These are phyloP conservation scores for Verticillium klebahnii DNA, from an alignment of 2,329 filamentous ascomycete species.

Conservation along the genomic window DNA sequence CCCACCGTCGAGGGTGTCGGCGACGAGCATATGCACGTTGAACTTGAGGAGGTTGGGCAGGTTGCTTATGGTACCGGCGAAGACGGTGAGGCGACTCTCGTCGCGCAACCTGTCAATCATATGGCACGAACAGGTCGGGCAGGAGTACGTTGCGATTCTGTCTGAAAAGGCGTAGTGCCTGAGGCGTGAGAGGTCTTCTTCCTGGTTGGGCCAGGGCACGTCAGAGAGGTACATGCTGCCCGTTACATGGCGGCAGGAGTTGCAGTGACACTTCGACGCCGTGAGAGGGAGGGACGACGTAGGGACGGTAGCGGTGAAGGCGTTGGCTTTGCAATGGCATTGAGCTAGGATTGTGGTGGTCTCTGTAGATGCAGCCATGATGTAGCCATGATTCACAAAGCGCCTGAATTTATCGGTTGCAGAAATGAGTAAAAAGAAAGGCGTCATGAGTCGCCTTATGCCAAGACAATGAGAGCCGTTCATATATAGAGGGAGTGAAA, in stretches of 20 bases:
- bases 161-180: slow-evolving; percentile 30
- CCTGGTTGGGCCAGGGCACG: slow-evolving; percentile 30
- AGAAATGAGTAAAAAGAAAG: not conserved
- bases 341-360: slow-evolving; percentile 12
- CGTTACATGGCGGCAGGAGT: slow-evolving; percentile 40
- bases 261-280: slow-evolving; percentile 41
- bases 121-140: slow-evolving; percentile 39
- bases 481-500: not conserved
- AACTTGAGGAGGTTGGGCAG: slow-evolving; percentile 24
- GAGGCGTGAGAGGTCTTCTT: slow-evolving; percentile 22
- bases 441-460: too few species aligned
- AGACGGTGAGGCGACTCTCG: slow-evolving; percentile 17
- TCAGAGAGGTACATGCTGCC: slow-evolving; percentile 35
- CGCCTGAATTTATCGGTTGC: not conserved
- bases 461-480: too few species aligned
- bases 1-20: slow-evolving; percentile 49
- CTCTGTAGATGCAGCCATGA: not conserved
- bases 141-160: slow-evolving; percentile 31
- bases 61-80: slow-evolving; percentile 33
- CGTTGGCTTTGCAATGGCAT: slow-evolving; percentile 41
- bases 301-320: slow-evolving; percentile 28
- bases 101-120: not conserved
- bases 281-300: slow-evolving; percentile 33
- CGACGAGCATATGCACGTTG: slow-evolving; percentile 36
- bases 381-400: not conserved